Conservation (phyloP, 805 yeast species). For the Pichia sporocuriosa region DNA sequence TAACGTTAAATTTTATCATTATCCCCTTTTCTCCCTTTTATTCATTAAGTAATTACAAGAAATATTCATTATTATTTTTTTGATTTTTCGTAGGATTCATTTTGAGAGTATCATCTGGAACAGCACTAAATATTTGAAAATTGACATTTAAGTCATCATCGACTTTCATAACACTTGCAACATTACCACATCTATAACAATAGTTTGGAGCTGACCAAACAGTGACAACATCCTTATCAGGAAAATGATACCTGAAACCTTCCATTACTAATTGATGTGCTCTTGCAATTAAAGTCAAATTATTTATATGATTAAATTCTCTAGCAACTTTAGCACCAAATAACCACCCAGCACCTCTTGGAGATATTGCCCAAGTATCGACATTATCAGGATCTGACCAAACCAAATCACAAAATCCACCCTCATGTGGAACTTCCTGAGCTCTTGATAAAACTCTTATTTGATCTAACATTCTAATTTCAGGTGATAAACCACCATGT, state of each 20-base stretch:
- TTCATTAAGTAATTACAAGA: slow-evolving; percentile 26
- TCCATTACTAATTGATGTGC: slow-evolving; percentile 99
- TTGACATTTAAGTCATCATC: slow-evolving; percentile 82
- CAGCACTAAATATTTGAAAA: slow-evolving; percentile 92
- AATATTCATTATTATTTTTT: slow-evolving; percentile 33
- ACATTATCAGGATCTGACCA: slow-evolving; percentile 99
- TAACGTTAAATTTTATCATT: neutral
- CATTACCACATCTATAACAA: slow-evolving; percentile 96
- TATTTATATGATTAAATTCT: slow-evolving; percentile 93
- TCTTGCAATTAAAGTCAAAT: slow-evolving; percentile 80
- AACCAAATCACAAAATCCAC: slow-evolving; percentile 94
- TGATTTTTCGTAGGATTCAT: slow-evolving; percentile 31
- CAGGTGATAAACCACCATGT: slow-evolving; percentile 96
- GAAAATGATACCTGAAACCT: slow-evolving; percentile 93
- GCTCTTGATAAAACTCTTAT: slow-evolving; percentile 91
- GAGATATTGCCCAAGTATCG: slow-evolving; percentile 96
- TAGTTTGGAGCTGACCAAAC: slow-evolving; percentile 98
- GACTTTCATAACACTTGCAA: slow-evolving; percentile 95
- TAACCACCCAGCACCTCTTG: slow-evolving; percentile 98
- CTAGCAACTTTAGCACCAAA: slow-evolving; percentile 92
- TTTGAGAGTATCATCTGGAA: slow-evolving; percentile 64
- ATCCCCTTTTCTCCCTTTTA: too few relatives aligned
- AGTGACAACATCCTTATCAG: slow-evolving; percentile 92
- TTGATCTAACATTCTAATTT: slow-evolving; percentile 94
- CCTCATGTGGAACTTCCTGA: slow-evolving; percentile 98